Percentiles rank a stretch among this genome's conserved stretches.
phyloP scores from a whole-genome alignment of 225 moss, liverwort and hornwort species.

The Anthoceros angustus region DNA sequence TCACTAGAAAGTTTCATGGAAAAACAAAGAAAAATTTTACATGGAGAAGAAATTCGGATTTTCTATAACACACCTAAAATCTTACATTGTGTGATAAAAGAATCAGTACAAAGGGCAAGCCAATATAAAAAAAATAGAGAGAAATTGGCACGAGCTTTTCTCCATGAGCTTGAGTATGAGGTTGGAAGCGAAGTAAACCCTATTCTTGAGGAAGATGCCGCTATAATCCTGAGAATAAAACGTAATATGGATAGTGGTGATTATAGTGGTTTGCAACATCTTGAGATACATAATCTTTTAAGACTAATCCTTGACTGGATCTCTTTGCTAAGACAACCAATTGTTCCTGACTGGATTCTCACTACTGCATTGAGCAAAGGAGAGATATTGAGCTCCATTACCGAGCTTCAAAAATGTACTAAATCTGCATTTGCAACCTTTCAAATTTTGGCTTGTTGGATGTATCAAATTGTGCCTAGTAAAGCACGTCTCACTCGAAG shows the following conservation, averaged over 20 bases:
- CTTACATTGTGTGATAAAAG: conserved; percentile 43
- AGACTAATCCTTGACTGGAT: conserved; percentile 51
- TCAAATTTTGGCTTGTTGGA: conserved; percentile 59
- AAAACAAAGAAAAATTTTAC: neutral
- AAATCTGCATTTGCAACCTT: conserved; percentile 38
- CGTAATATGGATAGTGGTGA: conserved; percentile 23
- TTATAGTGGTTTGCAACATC: conserved; percentile 35
- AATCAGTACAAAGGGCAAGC: conserved; percentile 31
- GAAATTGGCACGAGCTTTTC: conserved; percentile 32
- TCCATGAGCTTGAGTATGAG: conserved; percentile 10
- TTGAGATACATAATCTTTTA: conserved; percentile 35
- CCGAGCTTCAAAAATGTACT: conserved; percentile 40
- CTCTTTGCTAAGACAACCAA: conserved; percentile 33
- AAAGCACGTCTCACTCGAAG: conserved; percentile 28
- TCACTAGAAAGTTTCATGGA: neutral
- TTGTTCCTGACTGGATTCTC: conserved; percentile 33
- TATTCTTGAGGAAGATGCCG: neutral
- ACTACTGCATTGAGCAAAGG: conserved; percentile 43
- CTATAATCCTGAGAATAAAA: conserved; percentile 15
- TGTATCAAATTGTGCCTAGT: conserved; percentile 60
- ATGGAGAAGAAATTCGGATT: neutral
- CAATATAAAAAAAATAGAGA: conserved; percentile 31
- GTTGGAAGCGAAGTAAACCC: conserved; percentile 11
- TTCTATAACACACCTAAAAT: conserved; percentile 15
- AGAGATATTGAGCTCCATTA: conserved; percentile 45